phyloP scores from a whole-genome alignment of 768 basidiomycete genomes.

The Amanita exitialis region DNA sequence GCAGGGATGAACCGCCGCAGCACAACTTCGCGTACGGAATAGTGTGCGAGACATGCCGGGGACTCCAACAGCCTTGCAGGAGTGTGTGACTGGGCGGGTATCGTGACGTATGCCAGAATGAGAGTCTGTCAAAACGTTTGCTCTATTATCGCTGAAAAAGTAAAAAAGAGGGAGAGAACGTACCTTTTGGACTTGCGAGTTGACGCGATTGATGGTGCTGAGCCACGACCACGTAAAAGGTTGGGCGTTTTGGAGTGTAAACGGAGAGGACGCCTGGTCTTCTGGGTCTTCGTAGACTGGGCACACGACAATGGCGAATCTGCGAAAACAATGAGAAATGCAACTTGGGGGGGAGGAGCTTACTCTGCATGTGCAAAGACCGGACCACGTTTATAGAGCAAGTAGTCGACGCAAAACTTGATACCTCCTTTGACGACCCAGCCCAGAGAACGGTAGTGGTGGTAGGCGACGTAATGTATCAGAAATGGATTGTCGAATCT shows the following conservation, averaged over 20 bases:
- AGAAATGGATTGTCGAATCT: constrained; percentile 89
- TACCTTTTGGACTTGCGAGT: constrained; percentile 95
- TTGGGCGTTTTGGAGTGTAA: constrained; percentile 51
- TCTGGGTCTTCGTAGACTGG: constrained; percentile 81
- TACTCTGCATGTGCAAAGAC: constrained; percentile 96
- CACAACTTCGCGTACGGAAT: constrained; percentile 77
- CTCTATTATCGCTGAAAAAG: not conserved
- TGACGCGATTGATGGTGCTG: constrained; percentile 93
- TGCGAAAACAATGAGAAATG: constrained; percentile 18
- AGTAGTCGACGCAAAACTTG: constrained; percentile 95
- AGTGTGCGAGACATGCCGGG: constrained; percentile 68
- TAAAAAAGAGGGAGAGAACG: not conserved
- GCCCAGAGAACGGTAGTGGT: constrained; percentile 91
- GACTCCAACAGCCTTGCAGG: constrained; percentile 43
- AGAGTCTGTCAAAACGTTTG: constrained; percentile 51
- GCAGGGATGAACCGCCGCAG: constrained; percentile 84
- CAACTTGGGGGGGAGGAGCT: constrained; percentile 16
- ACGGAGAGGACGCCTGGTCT: constrained; percentile 58
- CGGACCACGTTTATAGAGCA: constrained; percentile 90
- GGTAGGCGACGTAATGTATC: constrained; percentile 82
- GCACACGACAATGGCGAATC: constrained; percentile 85
- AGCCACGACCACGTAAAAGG: constrained; percentile 94
- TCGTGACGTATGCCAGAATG: constrained; percentile 84
- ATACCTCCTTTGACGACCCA: constrained; percentile 96
- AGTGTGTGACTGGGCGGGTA: constrained; percentile 63